Base-by-base conservation (phyloP, 257 asterid species). In the Fraxinus excelsior region DNA sequence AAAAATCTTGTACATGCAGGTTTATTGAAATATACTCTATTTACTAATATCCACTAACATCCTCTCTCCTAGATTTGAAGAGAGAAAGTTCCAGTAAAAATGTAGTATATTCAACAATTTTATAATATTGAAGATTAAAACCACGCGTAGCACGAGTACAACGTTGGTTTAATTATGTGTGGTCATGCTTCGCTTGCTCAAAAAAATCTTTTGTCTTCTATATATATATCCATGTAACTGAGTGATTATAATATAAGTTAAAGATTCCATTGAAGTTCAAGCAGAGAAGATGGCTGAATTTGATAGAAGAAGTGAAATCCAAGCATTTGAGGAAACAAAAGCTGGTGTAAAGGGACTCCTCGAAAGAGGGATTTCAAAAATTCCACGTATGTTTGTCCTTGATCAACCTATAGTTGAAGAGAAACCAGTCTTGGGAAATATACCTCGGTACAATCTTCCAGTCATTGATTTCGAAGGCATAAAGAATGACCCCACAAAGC, bases 331-430 rank as follows among this genome's bases (percentile, higher is more conserved):
- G 32, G 71, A 60, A 3, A n/a, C 71, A 14, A 74, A 74, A 34
- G 56, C 70, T 31, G 78, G 78, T 9, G 78, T 74, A 6, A 74
- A 74, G 21, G 78, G 78, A 0, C 69, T 74, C 65, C 56, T 64
- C 10, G 78, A 74, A 32, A 8, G 26, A 29, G 78, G 78, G n/a
- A 21, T 40, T 2, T 5, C 58, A 2, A 37, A 74, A 31, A 34
- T 74, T 18, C 78, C 78, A 19, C 78, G 29, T 3, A 74, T 74
- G 5, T 74, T 74, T 25, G 18, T 32, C 26, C 37, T 60, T 9
- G 67, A 58, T 23, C 26, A 58, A 58, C 29, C 28, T n/a, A 21
- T 58, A 1, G 1, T 21, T 6, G 67, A 58, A 6, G 29, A 58
- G 12, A 58, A 58, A n/a, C 29, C 29, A 23, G 67, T 8, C 28